phyloP scores from a whole-genome alignment of 345 rosid genomes.

The Bretschneidera sinensis region DNA sequence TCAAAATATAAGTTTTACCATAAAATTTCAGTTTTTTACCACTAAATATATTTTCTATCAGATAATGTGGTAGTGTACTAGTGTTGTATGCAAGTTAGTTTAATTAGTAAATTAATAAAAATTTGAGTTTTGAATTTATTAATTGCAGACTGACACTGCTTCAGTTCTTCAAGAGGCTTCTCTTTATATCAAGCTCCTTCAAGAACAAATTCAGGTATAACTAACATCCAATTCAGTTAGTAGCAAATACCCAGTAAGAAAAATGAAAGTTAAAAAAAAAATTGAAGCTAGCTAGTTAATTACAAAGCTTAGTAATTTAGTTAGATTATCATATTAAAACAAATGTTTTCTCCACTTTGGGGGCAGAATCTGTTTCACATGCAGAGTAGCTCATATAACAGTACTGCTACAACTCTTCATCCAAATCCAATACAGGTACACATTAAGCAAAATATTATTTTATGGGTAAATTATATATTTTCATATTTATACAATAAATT shows the following conservation, averaged over 20 bases:
- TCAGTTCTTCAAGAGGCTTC: constrained; percentile 71
- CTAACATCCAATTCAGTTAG: not conserved
- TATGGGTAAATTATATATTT: not conserved
- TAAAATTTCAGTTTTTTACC: too few relatives aligned
- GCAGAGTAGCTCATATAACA: constrained; percentile 33
- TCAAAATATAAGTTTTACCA: too few relatives aligned
- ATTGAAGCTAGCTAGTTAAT: not conserved
- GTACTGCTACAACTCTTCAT: constrained; percentile 17
- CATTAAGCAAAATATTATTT: not conserved
- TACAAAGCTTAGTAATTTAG: not conserved
- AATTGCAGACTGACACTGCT: constrained; percentile 70
- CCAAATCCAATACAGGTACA: constrained; percentile 42
- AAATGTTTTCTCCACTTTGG: not conserved
- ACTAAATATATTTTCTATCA: too few relatives aligned
- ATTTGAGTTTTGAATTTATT: too few relatives aligned
- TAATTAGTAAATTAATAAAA: too few relatives aligned
- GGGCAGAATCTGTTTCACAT: constrained; percentile 40
- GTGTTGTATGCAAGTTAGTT: too few relatives aligned
- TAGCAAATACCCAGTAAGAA: not conserved
- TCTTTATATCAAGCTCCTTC: constrained; percentile 53
- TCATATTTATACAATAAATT: not conserved
- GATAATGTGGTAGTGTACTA: too few relatives aligned
- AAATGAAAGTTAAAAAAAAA: not conserved
- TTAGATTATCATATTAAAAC: too few relatives aligned
- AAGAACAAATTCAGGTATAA: constrained; percentile 53